Conservation (phyloP, 805 yeast species). For the Wickerhamomyces xylosicus region DNA sequence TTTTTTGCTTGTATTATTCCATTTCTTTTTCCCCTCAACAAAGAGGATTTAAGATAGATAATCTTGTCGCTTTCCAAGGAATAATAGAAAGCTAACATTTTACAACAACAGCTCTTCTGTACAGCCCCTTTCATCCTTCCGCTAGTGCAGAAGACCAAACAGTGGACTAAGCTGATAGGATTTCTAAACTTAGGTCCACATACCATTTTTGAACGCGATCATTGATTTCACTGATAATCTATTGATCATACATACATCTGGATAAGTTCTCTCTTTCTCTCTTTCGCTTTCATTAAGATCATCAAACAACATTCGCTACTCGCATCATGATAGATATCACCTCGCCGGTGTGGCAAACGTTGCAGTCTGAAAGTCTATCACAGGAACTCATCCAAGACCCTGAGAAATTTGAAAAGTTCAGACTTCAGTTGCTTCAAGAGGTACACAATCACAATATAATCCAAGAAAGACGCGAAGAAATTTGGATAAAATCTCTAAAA, state of each 20-base stretch:
- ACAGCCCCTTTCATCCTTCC: too few species aligned
- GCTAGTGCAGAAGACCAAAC: too few species aligned
- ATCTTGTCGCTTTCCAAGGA: too few species aligned
- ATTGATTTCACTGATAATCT: too few species aligned
- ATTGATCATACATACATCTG: too few species aligned
- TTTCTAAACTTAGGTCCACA: background rate
- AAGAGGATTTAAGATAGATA: too few species aligned
- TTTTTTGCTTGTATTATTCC: too few species aligned
- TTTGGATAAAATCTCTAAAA: conserved; percentile 1
- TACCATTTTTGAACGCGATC: background rate
- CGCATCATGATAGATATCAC: background rate
- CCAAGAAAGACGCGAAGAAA: background rate
- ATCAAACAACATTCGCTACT: background rate
- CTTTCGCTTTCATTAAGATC: too few species aligned
- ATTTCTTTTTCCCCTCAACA: too few species aligned
- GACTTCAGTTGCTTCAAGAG: background rate
- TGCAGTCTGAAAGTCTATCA: background rate
- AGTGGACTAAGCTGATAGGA: background rate
- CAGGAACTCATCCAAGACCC: background rate
- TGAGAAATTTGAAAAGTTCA: background rate
- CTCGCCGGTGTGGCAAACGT: background rate
- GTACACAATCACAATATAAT: background rate
- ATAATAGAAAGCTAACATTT: too few species aligned
- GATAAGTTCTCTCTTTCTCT: too few species aligned
- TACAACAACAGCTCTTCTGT: too few species aligned